Evolutionary conservation across 768 basidiomycete genomes (phyloP).

Genomic region (Cubamyces lactineus): DNA sequence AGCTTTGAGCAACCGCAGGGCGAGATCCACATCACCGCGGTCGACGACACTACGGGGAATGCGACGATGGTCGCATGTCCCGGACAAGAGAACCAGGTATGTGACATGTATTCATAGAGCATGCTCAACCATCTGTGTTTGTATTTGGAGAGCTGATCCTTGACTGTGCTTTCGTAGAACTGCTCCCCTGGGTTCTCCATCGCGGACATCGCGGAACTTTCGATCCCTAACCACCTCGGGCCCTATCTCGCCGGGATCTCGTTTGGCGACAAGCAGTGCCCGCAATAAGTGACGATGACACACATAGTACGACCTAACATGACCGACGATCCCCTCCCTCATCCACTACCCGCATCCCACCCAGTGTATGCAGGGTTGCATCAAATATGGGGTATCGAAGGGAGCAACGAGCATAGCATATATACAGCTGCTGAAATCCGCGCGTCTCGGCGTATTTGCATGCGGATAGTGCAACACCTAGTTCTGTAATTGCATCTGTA

Average conservation of each 20-base stretch:
- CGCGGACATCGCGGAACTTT: constrained; percentile 25
- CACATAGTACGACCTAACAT: too few relatives aligned
- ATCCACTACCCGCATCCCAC: too few relatives aligned
- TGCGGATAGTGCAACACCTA: too few relatives aligned
- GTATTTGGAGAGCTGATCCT: too few relatives aligned
- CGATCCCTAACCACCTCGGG: constrained; percentile 33
- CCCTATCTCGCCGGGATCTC: constrained; percentile 33
- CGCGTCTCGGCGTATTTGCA: too few relatives aligned
- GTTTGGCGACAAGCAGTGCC: constrained; percentile 30
- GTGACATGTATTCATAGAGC: not conserved
- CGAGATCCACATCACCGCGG: constrained; percentile 39
- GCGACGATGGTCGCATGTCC: constrained; percentile 33
- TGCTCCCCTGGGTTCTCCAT: constrained; percentile 32
- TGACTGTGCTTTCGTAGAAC: constrained; percentile 18
- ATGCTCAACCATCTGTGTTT: too few relatives aligned
- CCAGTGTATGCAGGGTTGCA: too few relatives aligned
- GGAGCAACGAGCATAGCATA: too few relatives aligned
- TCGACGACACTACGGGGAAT: constrained; percentile 19
- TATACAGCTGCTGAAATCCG: too few relatives aligned
- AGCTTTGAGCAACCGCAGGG: constrained; percentile 50
- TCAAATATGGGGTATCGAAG: not conserved
- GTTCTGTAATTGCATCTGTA: too few relatives aligned
- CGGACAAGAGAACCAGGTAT: constrained; percentile 35
- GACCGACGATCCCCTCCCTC: too few relatives aligned
- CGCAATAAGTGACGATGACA: constrained; percentile 5